These are phyloP conservation scores for Pichia sp. DNA, from an alignment of 1,139 yeast genomes.

Conservation along the genomic window DNA sequence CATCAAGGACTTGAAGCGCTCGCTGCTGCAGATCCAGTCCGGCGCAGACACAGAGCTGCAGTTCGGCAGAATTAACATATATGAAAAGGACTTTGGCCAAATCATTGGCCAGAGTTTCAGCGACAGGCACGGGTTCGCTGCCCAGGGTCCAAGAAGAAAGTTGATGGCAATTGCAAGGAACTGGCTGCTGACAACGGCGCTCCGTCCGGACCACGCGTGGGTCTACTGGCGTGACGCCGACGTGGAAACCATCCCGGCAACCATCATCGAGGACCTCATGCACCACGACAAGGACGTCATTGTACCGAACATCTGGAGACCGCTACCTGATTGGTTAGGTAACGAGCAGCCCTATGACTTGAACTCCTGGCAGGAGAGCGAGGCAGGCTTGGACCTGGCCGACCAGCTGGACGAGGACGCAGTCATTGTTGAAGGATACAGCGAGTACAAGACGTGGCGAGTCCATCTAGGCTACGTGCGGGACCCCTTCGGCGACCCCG, in stretches of 20 bases:
- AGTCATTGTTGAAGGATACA: constrained; percentile 83
- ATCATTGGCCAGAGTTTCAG: constrained; percentile 59
- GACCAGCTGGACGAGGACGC: constrained; percentile 69
- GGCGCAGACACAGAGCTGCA: constrained; percentile 41
- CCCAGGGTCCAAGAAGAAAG: constrained; percentile 71
- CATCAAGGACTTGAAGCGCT: constrained; percentile 43
- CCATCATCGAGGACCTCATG: constrained; percentile 77
- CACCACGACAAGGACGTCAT: constrained; percentile 68
- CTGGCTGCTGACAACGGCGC: constrained; percentile 65
- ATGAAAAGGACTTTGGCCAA: constrained; percentile 67
- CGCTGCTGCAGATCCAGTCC: constrained; percentile 46
- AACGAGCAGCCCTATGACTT: constrained; percentile 81
- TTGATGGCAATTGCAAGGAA: constrained; percentile 72
- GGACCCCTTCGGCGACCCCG: constrained; percentile 41
- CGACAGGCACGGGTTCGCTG: constrained; percentile 70
- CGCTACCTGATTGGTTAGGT: constrained; percentile 71
- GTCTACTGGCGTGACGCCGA: constrained; percentile 94
- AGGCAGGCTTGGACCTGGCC: constrained; percentile 66
- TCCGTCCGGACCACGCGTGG: constrained; percentile 87
- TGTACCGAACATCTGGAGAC: constrained; percentile 92
- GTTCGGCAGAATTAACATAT: constrained; percentile 53
- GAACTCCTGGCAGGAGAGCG: constrained; percentile 85
- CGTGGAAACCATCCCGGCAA: constrained; percentile 76
- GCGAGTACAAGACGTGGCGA: constrained; percentile 42
- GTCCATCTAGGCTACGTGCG: constrained; percentile 40